These are phyloP conservation scores for Colletotrichum sp. DNA, from an alignment of 2,329 filamentous ascomycete genomes.

Conservation along the genomic window DNA sequence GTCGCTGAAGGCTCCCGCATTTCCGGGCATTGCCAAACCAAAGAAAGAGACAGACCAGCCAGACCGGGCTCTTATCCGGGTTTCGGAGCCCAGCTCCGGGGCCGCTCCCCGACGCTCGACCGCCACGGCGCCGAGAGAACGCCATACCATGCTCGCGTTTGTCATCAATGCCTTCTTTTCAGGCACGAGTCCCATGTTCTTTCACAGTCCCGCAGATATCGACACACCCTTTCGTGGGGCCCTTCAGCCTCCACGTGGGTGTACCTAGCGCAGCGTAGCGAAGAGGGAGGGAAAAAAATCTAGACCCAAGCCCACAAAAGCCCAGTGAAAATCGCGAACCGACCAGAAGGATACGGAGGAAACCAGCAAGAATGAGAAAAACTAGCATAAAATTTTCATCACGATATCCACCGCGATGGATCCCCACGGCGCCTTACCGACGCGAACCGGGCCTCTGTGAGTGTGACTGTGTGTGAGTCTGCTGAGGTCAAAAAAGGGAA, in stretches of 20 bases:
- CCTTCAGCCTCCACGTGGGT: neutral
- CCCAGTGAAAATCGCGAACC: neutral
- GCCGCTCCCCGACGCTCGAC: neutral
- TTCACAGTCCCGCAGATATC: neutral
- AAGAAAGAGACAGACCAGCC: neutral
- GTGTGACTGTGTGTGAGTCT: neutral
- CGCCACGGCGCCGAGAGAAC: neutral
- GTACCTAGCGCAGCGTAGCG: neutral
- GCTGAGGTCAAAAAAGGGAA: conserved; percentile 2
- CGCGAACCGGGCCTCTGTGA: neutral
- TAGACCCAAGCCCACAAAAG: neutral
- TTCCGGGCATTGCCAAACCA: neutral
- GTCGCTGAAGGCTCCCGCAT: neutral
- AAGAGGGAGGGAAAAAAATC: neutral
- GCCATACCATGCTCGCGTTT: neutral
- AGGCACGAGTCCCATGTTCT: neutral
- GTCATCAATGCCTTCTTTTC: neutral
- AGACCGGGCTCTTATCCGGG: neutral
- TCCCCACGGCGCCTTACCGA: neutral
- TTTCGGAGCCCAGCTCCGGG: neutral
- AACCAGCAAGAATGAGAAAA: neutral
- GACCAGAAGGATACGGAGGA: neutral
- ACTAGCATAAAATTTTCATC: neutral
- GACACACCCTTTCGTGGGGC: neutral
- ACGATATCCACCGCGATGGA: neutral